Evolutionary conservation across 1,139 yeast genomes (phyloP), one percentile per base, ranked within the genome.

Genomic region (Lodderomyces metapsilosis): DNA sequence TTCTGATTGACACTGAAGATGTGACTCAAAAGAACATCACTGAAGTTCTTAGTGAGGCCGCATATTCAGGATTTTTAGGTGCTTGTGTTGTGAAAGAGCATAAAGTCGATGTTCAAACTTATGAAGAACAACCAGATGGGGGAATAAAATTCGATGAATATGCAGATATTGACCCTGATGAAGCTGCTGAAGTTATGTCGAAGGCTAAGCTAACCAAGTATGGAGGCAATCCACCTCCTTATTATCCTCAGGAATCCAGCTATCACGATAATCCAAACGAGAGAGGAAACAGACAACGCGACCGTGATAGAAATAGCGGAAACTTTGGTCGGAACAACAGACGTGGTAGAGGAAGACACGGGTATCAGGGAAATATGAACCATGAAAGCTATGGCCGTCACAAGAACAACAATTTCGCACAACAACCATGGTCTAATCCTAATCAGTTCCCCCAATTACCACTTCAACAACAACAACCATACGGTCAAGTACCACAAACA

Each of bases 61-160:
- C 96, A 0, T 84, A 86, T 56, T 80, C 84, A 36, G 96, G 96
- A 8, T 86, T 80, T 3, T 58, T 79, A 53, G 91, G 88, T 15
- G 85, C 85, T 1, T 78, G 88, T 39, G 69, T 85, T 7, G 71
- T 88, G n/a, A 78, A 80, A 48, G 75, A 73, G 41, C 68, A 72
- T 38, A 73, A 69, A 43, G 74, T 88, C 13, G 88, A 86, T 54
- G 66, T 87, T 15, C 94, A 85, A 56, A 76, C 86, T 1, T 89
- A 85, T 58, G 87, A 86, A 55, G 74, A 72, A 28, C 74, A 84
- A 1, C 65, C 79, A 0, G 84, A 80, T 50, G 89, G 88, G n/a
- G 80, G 80, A 1, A 79, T 89, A 24, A 80, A 82, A 51, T 89
- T 85, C 58, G 95, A 88, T 54, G 96, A 89, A 56, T 89, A 88